A percentile compares a stretch with the other conserved stretches of the same genome.
phyloP scores from a whole-genome alignment of 108 stramenopile genomes.

The Nannochloropsis gaditana region DNA sequence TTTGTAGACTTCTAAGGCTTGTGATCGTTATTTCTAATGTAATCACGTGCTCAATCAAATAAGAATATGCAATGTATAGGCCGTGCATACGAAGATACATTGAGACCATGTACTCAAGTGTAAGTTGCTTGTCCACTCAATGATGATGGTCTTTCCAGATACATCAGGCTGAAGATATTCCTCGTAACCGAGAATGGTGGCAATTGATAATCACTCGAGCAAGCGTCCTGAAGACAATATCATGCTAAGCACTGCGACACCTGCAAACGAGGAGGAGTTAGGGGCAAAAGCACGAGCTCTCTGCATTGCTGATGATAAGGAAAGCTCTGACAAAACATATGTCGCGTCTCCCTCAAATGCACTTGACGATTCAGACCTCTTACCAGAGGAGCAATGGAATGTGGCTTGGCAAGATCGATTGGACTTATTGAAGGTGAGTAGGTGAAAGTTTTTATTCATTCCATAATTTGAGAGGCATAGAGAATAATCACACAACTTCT shows the following conservation, averaged over 20 bases:
- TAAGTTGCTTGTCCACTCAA: too few relatives aligned
- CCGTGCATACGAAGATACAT: too few relatives aligned
- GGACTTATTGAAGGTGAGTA: neutral
- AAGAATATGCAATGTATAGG: too few relatives aligned
- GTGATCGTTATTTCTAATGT: too few relatives aligned
- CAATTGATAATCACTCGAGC: neutral
- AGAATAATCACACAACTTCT: neutral
- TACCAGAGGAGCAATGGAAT: slow-evolving; percentile 12
- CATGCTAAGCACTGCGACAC: neutral
- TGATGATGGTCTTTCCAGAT: too few relatives aligned
- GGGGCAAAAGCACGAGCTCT: neutral
- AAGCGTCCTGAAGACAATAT: neutral
- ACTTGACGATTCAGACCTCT: neutral
- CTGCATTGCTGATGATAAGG: neutral
- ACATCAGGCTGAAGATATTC: neutral
- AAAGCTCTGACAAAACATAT: neutral
- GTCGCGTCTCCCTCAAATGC: neutral
- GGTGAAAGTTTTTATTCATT: too few relatives aligned
- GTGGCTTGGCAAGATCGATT: neutral
- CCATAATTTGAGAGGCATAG: too few relatives aligned
- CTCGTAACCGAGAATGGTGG: neutral
- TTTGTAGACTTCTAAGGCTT: too few relatives aligned
- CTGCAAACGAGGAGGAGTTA: neutral
- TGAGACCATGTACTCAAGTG: too few relatives aligned
- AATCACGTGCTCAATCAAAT: too few relatives aligned